A percentile compares a stretch with the other conserved stretches of the same genome.
phyloP scores from a whole-genome alignment of 1,139 yeast genomes.

The Kluyveromyces marxianus region DNA sequence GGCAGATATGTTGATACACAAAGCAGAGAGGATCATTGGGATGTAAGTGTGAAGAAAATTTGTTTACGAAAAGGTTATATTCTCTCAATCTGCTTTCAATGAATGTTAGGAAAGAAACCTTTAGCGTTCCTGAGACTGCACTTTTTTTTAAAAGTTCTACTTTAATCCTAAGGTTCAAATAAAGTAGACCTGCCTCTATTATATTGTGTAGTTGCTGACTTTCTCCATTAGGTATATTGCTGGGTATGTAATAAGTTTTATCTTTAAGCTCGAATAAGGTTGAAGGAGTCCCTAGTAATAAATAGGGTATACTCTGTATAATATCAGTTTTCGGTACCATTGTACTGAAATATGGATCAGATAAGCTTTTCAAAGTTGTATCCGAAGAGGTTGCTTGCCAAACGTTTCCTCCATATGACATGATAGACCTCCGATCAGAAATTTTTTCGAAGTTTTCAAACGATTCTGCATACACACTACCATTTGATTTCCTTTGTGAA shows the following conservation, averaged over 20 bases:
- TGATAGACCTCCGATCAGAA: slow-evolving; percentile 32
- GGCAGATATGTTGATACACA: slow-evolving; percentile 41
- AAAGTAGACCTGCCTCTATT: slow-evolving; percentile 69
- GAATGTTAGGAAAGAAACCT: slow-evolving; percentile 56
- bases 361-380: slow-evolving; percentile 20
- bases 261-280: slow-evolving; percentile 44
- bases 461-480: slow-evolving; percentile 30
- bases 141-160: slow-evolving; percentile 31
- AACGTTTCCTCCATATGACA: slow-evolving; percentile 14
- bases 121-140: slow-evolving; percentile 43
- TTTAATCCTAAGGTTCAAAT: slow-evolving; percentile 37
- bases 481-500: neutral
- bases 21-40: neutral
- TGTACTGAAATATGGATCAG: slow-evolving; percentile 25
- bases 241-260: slow-evolving; percentile 39
- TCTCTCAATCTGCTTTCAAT: slow-evolving; percentile 44
- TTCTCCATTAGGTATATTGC: slow-evolving; percentile 47
- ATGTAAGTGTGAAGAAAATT: slow-evolving; percentile 33
- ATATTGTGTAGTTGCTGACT: slow-evolving; percentile 50
- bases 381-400: slow-evolving; percentile 10
- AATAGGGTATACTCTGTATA: slow-evolving; percentile 52
- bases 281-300: slow-evolving; percentile 69
- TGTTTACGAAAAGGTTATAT: slow-evolving; percentile 52
- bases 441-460: slow-evolving; percentile 32
- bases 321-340: slow-evolving; percentile 43